Base-by-base conservation (phyloP, 2,329 filamentous ascomycete species). In the Stachybotrys elegans region DNA sequence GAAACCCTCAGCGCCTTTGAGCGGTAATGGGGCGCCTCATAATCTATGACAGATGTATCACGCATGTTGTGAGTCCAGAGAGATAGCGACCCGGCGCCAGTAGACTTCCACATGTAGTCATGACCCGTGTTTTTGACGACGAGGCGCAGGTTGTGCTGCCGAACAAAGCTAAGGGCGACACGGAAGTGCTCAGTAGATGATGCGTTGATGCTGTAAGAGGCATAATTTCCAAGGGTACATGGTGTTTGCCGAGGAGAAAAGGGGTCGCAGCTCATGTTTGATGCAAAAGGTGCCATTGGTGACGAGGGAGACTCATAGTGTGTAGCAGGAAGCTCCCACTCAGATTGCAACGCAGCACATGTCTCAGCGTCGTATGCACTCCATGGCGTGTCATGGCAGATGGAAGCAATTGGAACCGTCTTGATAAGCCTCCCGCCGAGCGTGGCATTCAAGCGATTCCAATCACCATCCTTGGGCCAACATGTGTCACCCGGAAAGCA, bases 51-150 rank as follows among this genome's bases (percentile, higher is more conserved):
- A 17, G 9, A 11, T 20, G 22, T 38, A 7, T 19, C 12, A 11
- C 19, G 14, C 19, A 38, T 20, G 46, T 76, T 57, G 42, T 75
- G 75, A 0, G 67, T 70, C 77, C 76, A 80, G 45, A 79, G 69
- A 1, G 68, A 76, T 1, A 82, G 58, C 0, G 75, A 70, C 2
- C 77, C 75, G 0, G 69, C 68, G 0, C 68, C 71, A n/a, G 63
- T 62, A 6, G 68, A 73, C 2, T 69, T 66, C 3, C 71, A 72
- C 7, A 70, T 53, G 25, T 66, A 69, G 40, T 75, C 70, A 19
- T 73, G 66, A 16, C 70, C 62, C 1, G 62, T 67, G 23, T 60
- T 62, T 40, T 69, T 71, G 22, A 73, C 52, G 3, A 63, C 51
- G 14, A 73, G 57, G 8, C 72, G 62, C 25, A 76, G 50, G 25